Evolutionary conservation across 306 rosid species (phyloP), one percentile per base, ranked within the genome.

Genomic region (Begonia peltatifolia): DNA sequence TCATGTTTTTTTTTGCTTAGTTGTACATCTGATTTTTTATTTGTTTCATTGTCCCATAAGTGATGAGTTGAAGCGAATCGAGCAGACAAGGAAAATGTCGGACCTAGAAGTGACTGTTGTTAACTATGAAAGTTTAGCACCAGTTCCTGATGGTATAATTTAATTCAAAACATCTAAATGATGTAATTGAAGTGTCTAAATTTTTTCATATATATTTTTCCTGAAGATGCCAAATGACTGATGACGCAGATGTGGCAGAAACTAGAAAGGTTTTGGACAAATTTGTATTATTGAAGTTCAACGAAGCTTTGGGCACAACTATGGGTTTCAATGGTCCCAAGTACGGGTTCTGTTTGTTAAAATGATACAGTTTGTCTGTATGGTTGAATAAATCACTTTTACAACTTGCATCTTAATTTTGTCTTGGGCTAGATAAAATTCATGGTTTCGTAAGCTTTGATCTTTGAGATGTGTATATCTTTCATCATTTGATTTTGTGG

Each of bases 231-330:
- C 48, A 55, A 9, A 42, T 14, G 8, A 52, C n/a, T 30, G 38
- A 4, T 30, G 30, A 56, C 60, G 60, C 77, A 76, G 92, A 73
- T 67, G 7, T 59, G 9, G 73, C 69, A 36, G 68, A 75, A 59
- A 71, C 70, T 51, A 80, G 55, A 64, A 73, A 73, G 56, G 75
- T 82, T 53, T 65, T 85, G 74, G 85, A 82, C 52, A 85, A 82
- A 69, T 76, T 85, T 65, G 93, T 66, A 50, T 76, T 82, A 60
- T 62, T 82, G 66, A 85, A 82, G 83, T 63, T 79, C 63, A 62
- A 82, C 60, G 71, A 61, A 70, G 55, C 20, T 65, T 59, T 43
- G 6, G 85, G 73, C 30, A 57, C 63, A 30, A 36, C 63, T 30
- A 30, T 30, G 38, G 38, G 22, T 66, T 76, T 77, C 56, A 49